A percentile compares a stretch with the other conserved stretches of the same genome.
These are phyloP conservation scores for Aaosphaeria arxii DNA, from an alignment of 2,329 filamentous ascomycete species.

Conservation along the genomic window DNA sequence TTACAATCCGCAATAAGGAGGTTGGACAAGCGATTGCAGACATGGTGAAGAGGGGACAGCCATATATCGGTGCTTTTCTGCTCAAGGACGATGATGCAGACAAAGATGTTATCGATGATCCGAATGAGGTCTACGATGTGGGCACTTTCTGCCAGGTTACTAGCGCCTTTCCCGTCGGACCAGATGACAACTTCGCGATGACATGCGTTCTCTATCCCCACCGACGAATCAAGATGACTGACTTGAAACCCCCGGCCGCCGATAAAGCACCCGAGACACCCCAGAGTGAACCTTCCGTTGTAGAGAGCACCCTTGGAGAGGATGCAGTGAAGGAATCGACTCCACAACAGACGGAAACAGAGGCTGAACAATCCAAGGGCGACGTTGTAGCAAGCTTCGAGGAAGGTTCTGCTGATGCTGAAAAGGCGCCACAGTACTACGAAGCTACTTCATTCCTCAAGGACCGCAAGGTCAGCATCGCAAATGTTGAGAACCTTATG, in stretches of 20 bases:
- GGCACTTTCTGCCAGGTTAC: slow-evolving; percentile 98
- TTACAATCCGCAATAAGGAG: slow-evolving; percentile 90
- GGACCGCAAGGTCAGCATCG: slow-evolving; percentile 88
- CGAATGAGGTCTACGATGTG: slow-evolving; percentile 90
- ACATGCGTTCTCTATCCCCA: slow-evolving; percentile 96
- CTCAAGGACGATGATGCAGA: slow-evolving; percentile 96
- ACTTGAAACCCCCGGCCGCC: slow-evolving; percentile 67
- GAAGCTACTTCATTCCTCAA: slow-evolving; percentile 89
- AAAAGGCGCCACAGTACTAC: slow-evolving; percentile 50
- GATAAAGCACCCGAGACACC: slow-evolving; percentile 24
- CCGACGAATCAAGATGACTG: slow-evolving; percentile 86
- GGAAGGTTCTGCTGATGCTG: slow-evolving; percentile 66
- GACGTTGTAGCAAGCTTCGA: slow-evolving; percentile 98
- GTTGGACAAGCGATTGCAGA: slow-evolving; percentile 91
- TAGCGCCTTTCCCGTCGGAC: slow-evolving; percentile 83
- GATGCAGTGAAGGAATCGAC: slow-evolving; percentile 49
- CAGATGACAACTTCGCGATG: slow-evolving; percentile 75
- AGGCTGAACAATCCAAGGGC: slow-evolving; percentile 53
- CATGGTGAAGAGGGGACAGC: slow-evolving; percentile 94
- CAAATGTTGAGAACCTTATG: slow-evolving; percentile 88
- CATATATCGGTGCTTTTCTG: slow-evolving; percentile 93
- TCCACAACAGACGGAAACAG: neutral
- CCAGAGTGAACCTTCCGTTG: slow-evolving; percentile 25
- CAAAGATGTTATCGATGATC: slow-evolving; percentile 85
- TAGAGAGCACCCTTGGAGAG: slow-evolving; percentile 42